phyloP scores from a whole-genome alignment of 306 rosid species.

The Delonix regia region DNA sequence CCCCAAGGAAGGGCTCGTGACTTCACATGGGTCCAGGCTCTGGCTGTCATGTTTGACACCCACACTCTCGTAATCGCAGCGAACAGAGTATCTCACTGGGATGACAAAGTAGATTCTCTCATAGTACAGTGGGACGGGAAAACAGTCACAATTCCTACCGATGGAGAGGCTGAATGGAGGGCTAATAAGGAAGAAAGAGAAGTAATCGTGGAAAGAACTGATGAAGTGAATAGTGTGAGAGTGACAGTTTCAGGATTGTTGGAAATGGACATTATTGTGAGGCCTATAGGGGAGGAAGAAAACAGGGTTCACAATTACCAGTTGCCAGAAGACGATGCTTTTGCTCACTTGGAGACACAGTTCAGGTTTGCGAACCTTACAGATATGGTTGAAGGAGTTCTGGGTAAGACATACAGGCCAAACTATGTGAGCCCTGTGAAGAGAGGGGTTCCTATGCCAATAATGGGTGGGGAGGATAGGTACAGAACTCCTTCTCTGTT shows the following conservation, averaged over 20 bases:
- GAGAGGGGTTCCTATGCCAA: slow-evolving; percentile 74
- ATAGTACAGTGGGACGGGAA: slow-evolving; percentile 59
- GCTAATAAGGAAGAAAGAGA: slow-evolving; percentile 45
- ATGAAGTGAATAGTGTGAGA: slow-evolving; percentile 59
- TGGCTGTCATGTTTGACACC: slow-evolving; percentile 64
- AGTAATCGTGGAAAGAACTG: slow-evolving; percentile 72
- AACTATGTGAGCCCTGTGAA: slow-evolving; percentile 71
- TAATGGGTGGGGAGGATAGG: slow-evolving; percentile 78
- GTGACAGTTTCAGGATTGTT: slow-evolving; percentile 59
- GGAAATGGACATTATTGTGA: slow-evolving; percentile 63
- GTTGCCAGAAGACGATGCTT: slow-evolving; percentile 59
- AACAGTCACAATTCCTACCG: slow-evolving; percentile 41
- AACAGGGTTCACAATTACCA: slow-evolving; percentile 70
- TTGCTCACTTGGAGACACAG: slow-evolving; percentile 76
- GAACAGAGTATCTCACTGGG: slow-evolving; percentile 62
- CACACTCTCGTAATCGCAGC: slow-evolving; percentile 73
- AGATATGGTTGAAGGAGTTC: slow-evolving; percentile 64
- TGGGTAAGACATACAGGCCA: slow-evolving; percentile 78
- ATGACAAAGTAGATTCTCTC: slow-evolving; percentile 59
- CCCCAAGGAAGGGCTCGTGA: slow-evolving; percentile 79
- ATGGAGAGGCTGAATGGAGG: slow-evolving; percentile 75
- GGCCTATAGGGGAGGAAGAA: slow-evolving; percentile 63
- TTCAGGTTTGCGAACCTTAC: slow-evolving; percentile 57
- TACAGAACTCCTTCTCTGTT: slow-evolving; percentile 58
- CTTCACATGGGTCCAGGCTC: slow-evolving; percentile 86